Conservation (phyloP, 495 filamentous ascomycete species). For the Xylaria cubensis region DNA sequence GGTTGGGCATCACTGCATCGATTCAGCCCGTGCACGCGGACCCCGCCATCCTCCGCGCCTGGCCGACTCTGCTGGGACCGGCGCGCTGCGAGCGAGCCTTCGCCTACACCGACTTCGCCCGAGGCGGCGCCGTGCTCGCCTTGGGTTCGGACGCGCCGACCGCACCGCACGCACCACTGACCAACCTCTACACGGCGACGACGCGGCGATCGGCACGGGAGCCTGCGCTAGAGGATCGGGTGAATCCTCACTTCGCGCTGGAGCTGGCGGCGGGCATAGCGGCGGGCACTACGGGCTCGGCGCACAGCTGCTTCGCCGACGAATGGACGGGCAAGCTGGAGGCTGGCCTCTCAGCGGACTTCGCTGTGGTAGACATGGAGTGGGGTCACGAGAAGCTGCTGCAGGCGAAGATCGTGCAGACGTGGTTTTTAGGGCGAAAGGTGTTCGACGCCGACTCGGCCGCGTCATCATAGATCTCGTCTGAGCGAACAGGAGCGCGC, state of each 20-base stretch:
- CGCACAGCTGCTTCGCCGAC: conserved; percentile 66
- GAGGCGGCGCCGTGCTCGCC: conserved; percentile 58
- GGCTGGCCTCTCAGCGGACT: conserved; percentile 61
- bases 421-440: conserved; percentile 61
- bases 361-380: conserved; percentile 65
- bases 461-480: conserved; percentile 2
- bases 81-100: conserved; percentile 63
- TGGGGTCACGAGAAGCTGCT: conserved; percentile 59
- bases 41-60: conserved; percentile 65
- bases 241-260: conserved; percentile 62
- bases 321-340: conserved; percentile 55
- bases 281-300: conserved; percentile 63
- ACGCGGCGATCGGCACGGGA: conserved; percentile 63
- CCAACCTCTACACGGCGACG: conserved; percentile 66
- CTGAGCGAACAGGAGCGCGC: conserved; percentile 16
- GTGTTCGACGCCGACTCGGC: conserved; percentile 46
- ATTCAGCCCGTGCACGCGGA: conserved; percentile 71
- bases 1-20: conserved; percentile 65
- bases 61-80: conserved; percentile 61
- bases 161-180: conserved; percentile 61
- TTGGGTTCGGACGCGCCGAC: conserved; percentile 69
- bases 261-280: conserved; percentile 57
- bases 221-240: conserved; percentile 51
- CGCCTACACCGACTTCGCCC: conserved; percentile 65
- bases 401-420: conserved; percentile 58